Base-by-base conservation (phyloP, 1,284 basidiomycete species). In the Ustilago lituana region DNA sequence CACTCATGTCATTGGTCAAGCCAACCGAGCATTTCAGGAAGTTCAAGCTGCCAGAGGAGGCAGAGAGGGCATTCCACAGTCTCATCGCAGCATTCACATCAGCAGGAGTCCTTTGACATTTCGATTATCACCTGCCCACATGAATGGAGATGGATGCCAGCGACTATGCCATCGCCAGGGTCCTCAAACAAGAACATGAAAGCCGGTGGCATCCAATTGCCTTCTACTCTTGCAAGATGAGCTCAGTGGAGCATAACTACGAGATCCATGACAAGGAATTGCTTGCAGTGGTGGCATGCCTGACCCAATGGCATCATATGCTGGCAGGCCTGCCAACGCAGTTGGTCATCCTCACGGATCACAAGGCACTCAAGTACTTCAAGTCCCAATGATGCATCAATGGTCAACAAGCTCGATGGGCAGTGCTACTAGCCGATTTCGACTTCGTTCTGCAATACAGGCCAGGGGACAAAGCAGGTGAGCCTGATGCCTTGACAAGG, bases 1-100 rank as follows among this genome's bases (percentile, higher is more conserved):
- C 84, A 2, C 65, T 86, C 1, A 69, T 60, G 5, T 20, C 46
- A 5, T 56, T 82, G 2, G 37, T 50, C 38, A 55, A 45, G 31
- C 47, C 47, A 26, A 41, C 44, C 14, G 19, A 33, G 15, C 41
- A 36, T 38, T 41, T 51, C 38, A 22, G 23, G 15, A 51, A 43
- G 39, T 35, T 51, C 31, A 5, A 33, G 29, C 38, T 51, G 11
- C 20, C 17, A 2, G 29, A 41, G n/a, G 27, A 38, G 10, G 44
- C 29, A 2, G 9, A 20, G 4, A 24, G 5, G 32, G 44, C 44
- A 3, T 46, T 46, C 32, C n/a, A 43, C 19, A 44, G 32, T 14
- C 57, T 60, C 31, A 52, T 47, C n/a, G 17, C 24, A 19, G 51
- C 46, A 2, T 62, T 62, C 45, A 32, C 26, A 7, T 31, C 31